Evolutionary conservation across 2,329 filamentous ascomycete genomes (phyloP), one percentile per base, ranked within the genome.

Genomic region (Exophiala sideris): DNA sequence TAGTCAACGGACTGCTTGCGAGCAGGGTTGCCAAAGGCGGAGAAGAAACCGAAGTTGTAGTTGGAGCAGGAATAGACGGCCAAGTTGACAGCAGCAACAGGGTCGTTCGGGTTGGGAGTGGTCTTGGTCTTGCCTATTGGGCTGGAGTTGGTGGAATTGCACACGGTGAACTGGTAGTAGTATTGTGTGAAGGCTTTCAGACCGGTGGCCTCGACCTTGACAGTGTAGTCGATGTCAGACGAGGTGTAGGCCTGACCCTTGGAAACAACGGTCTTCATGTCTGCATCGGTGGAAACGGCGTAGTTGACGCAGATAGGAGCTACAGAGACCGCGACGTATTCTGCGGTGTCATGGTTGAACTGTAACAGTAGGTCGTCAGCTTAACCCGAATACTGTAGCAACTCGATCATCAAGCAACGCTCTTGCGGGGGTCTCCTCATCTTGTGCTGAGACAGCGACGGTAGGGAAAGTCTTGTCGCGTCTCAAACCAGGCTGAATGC

Each of bases 11-110:
- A 76, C 58, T 83, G 77, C 64, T 84, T 85, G 21, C 82, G 71
- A 0, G 76, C 82, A 12, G 79, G 69, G 50, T 85, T 84, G 16
- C 62, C 62, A 38, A 55, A 63, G 2, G 62, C 61, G 32, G 59
- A 62, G 62, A 64, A 64, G 56, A 58, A 64, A 10, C 62, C 62
- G 35, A 64, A 64, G 80, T 79, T 82, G 60, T 79, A 88, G 68
- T 88, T 89, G 62, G 76, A 79, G 73, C 87, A 89, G 2, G 84
- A 88, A 66, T 86, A 89, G 1, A 91, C 78, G 1, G 85, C 86
- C 50, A 89, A 74, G 36, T 76, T 80, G 50, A 89, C 72, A 14
- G 78, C 71, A 1, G 77, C 73, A 5, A 85, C 77, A 20, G 80
- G 73, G 50, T 86, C 80, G 12, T 80, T 72, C 11, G 75, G 72